Conservation (phyloP, 176 grass and related monocot genomes). For the Microstegium vimineum region DNA sequence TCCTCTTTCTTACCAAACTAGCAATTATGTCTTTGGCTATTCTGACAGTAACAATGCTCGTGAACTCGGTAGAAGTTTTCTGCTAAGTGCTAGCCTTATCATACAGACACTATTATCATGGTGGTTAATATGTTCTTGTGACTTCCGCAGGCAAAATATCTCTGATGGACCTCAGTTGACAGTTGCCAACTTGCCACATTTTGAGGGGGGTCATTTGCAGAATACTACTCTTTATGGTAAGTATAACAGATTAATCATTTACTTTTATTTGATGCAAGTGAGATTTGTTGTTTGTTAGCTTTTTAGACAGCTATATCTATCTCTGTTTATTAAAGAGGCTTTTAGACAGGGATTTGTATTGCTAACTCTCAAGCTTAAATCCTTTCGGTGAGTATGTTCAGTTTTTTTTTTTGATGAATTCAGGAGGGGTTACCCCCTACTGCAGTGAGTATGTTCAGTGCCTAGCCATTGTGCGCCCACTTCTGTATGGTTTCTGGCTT, state of each 20-base stretch:
- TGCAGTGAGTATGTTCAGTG: neutral
- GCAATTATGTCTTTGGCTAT: conserved; percentile 19
- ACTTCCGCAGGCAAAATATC: conserved; percentile 46
- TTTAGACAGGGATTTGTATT: conserved; percentile 8
- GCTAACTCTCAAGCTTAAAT: conserved; percentile 25
- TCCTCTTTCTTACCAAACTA: conserved; percentile 9
- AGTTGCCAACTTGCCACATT: conserved; percentile 44
- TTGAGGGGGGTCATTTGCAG: conserved; percentile 38
- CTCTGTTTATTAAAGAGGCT: neutral
- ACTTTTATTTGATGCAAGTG: conserved; percentile 30
- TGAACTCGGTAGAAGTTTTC: conserved; percentile 1
- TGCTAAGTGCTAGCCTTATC: conserved; percentile 11
- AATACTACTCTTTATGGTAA: conserved; percentile 49
- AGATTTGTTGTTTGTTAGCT: conserved; percentile 18
- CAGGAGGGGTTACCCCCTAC: too few species aligned
- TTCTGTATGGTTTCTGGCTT: neutral
- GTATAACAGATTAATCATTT: conserved; percentile 31
- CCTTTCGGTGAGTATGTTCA: neutral
- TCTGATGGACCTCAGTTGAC: conserved; percentile 52
- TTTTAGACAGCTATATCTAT: conserved; percentile 2
- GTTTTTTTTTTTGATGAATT: too few species aligned
- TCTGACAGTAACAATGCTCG: conserved; percentile 13
- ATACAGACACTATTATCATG: neutral
- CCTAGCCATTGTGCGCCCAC: neutral
- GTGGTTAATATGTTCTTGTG: conserved; percentile 34